phyloP scores from a whole-genome alignment of 768 basidiomycete species.

The Russula sp. region DNA sequence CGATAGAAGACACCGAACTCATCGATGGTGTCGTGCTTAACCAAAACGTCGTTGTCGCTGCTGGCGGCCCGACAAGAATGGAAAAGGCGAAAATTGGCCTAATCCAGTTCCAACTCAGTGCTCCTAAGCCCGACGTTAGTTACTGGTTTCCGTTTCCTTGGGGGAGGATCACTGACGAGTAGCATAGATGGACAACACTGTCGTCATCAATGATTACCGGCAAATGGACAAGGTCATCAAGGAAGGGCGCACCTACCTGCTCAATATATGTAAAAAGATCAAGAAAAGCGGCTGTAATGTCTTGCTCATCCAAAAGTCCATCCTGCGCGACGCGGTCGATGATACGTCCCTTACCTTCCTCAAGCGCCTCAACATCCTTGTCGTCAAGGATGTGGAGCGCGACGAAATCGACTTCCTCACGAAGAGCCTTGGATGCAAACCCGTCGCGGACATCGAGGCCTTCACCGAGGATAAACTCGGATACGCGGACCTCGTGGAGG shows the following conservation, averaged over 20 bases:
- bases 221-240: constrained; percentile 99
- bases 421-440: constrained; percentile 92
- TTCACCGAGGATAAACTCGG: constrained; percentile 98
- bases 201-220: constrained; percentile 98
- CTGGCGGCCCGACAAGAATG: constrained; percentile 89
- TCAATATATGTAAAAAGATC: constrained; percentile 98
- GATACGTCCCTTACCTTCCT: constrained; percentile 97
- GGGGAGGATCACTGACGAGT: constrained; percentile 16
- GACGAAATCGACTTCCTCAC: constrained; percentile 98
- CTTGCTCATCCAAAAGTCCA: constrained; percentile 97
- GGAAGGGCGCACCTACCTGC: constrained; percentile 95
- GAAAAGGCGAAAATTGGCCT: constrained; percentile 99
- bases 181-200: constrained; percentile 96
- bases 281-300: constrained; percentile 99
- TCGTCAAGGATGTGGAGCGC: constrained; percentile 95
- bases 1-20: constrained; percentile 97
- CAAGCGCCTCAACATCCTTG: constrained; percentile 92
- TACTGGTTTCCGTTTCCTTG: neutral
- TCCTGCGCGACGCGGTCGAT: constrained; percentile 98
- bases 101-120: constrained; percentile 96
- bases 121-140: constrained; percentile 94
- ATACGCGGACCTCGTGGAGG: constrained; percentile 92
- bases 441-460: constrained; percentile 93
- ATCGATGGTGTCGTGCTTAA: constrained; percentile 96
- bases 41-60: constrained; percentile 86